These are phyloP conservation scores for Podospora sp. DNA, from an alignment of 495 filamentous ascomycete species.

Conservation along the genomic window DNA sequence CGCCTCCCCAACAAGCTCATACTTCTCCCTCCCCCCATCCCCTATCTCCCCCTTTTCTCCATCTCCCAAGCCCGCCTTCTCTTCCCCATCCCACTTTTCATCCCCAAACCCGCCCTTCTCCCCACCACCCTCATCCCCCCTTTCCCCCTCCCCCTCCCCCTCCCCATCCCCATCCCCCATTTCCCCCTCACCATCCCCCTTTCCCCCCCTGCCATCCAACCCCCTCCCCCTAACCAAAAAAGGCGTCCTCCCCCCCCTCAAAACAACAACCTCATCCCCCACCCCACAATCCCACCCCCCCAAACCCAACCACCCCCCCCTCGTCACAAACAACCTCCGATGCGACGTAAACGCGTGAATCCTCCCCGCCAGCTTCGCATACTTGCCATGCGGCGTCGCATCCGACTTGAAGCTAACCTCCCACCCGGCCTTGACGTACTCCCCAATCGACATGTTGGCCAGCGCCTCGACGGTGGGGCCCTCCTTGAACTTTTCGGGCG, in stretches of 20 bases:
- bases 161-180: neutral
- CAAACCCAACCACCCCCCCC: neutral
- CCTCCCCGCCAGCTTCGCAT: neutral
- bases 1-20: neutral
- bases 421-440: neutral
- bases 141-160: neutral
- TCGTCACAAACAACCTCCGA: neutral
- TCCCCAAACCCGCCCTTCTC: neutral
- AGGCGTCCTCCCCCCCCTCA: constrained; percentile 5
- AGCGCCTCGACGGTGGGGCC: neutral
- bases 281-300: neutral
- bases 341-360: constrained; percentile 1
- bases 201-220: too few species aligned
- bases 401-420: neutral
- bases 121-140: too few species aligned
- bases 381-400: neutral
- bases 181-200: too few species aligned
- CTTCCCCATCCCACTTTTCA: neutral
- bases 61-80: neutral
- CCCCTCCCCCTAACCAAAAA: neutral
- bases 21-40: neutral
- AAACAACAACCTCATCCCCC: constrained; percentile 7
- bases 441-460: constrained; percentile 8
- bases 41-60: neutral
- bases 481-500: neutral